Percentiles rank a stretch among this genome's conserved stretches.
Evolutionary conservation across 371 early-diverging fungal species (phyloP).

Genomic region (Umbelopsis sp.): DNA sequence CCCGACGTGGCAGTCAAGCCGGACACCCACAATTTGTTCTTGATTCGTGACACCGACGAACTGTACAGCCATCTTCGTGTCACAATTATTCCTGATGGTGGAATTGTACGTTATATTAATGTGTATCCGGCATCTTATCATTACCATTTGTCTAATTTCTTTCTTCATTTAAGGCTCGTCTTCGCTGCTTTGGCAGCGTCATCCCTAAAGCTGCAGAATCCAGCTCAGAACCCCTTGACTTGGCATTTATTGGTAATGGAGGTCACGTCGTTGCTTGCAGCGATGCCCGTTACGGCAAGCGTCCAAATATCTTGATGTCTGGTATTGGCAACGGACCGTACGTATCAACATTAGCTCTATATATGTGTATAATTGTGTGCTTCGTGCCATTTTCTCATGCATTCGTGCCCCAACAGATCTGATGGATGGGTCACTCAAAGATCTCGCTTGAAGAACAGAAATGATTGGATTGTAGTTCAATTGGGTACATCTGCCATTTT

Average conservation of each 20-base stretch:
- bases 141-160: no score
- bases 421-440: conserved; percentile 79
- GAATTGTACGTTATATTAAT: conserved; percentile 53
- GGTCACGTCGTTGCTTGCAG: conserved; percentile 71
- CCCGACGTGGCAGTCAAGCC: conserved; percentile 58
- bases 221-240: conserved; percentile 57
- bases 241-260: conserved; percentile 75
- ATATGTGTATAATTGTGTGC: no score
- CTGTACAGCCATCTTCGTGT: conserved; percentile 68
- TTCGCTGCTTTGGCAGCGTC: conserved; percentile 78
- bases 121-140: background rate
- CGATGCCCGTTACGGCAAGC: conserved; percentile 69
- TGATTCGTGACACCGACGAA: conserved; percentile 34
- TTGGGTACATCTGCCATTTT: conserved; percentile 70
- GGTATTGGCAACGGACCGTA: conserved; percentile 54
- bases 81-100: conserved; percentile 83
- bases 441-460: conserved; percentile 54
- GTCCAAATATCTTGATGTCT: conserved; percentile 69
- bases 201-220: conserved; percentile 50
- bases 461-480: conserved; percentile 70
- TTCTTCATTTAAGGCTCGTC: conserved; percentile 51
- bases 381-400: no score
- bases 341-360: background rate
- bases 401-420: conserved; percentile 29
- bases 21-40: conserved; percentile 67